Evolutionary conservation across 192 early-diverging fungal genomes (phyloP).

Genomic region (Gryganskiella cystojenkinii): DNA sequence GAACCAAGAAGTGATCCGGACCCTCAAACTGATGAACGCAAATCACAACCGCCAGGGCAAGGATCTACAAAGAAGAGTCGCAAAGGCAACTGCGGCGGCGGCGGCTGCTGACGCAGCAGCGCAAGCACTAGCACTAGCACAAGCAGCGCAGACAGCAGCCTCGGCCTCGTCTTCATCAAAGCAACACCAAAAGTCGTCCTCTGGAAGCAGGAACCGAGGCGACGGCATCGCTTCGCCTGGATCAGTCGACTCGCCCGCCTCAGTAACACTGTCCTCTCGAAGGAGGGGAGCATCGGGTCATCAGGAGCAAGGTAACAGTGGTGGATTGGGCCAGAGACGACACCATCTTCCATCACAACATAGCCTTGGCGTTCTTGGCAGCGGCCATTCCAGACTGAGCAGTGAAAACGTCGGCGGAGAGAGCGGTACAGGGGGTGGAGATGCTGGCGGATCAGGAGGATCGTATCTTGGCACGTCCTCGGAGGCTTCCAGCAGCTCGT

Average conservation of each 20-base stretch:
- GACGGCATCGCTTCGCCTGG: background rate
- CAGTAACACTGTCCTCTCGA: background rate
- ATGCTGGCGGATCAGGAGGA: slow-evolving; percentile 6
- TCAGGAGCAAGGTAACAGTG: slow-evolving; percentile 14
- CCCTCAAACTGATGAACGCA: slow-evolving; percentile 71
- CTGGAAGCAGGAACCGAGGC: too few relatives aligned
- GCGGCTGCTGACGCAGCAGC: slow-evolving; percentile 16
- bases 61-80: slow-evolving; percentile 66
- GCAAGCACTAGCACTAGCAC: background rate
- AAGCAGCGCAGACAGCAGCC: background rate
- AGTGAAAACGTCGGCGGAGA: too few relatives aligned
- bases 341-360: background rate
- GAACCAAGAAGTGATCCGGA: slow-evolving; percentile 64
- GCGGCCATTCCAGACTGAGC: background rate
- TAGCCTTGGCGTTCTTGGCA: slow-evolving; percentile 1
- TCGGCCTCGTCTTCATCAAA: slow-evolving; percentile 3
- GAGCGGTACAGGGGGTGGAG: background rate
- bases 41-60: slow-evolving; percentile 76
- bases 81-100: slow-evolving; percentile 30
- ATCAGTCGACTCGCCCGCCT: background rate
- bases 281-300: slow-evolving; percentile 8
- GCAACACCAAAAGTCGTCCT: background rate
- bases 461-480: slow-evolving; percentile 17
- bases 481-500: slow-evolving; percentile 34
- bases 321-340: slow-evolving; percentile 11